A percentile compares a stretch with the other conserved stretches of the same genome.
phyloP scores from a whole-genome alignment of 441 rosid species.

The Pelargonium cotyledonis region DNA sequence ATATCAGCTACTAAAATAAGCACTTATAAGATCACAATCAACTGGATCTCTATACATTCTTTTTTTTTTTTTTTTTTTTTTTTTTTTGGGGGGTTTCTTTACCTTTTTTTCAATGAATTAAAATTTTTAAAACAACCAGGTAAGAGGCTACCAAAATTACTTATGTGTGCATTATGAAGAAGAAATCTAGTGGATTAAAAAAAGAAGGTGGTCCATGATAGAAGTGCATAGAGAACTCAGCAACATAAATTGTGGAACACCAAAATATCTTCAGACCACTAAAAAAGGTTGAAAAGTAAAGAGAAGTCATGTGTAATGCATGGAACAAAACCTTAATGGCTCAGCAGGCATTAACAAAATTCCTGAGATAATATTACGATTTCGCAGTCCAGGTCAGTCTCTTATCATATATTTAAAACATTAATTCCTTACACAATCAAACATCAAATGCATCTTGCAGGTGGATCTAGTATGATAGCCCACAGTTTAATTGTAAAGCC shows the following conservation, averaged over 20 bases:
- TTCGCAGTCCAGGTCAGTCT: not conserved
- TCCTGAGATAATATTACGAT: not conserved
- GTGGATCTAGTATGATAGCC: not conserved
- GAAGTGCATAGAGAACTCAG: not conserved
- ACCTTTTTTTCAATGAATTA: no score
- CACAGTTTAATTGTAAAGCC: not conserved
- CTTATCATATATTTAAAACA: not conserved
- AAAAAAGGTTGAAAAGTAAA: not conserved
- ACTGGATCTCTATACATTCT: not conserved
- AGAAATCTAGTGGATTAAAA: not conserved
- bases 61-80: no score
- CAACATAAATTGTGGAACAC: not conserved
- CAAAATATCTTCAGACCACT: no score
- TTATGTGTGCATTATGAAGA: not conserved
- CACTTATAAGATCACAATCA: not conserved
- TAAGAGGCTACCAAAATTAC: not conserved
- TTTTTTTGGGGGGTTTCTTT: no score
- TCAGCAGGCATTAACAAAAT: conserved; percentile 1
- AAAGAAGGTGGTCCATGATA: not conserved
- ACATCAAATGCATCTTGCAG: conserved; percentile 10
- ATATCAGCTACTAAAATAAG: not conserved
- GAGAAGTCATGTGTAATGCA: not conserved
- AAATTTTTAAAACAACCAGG: not conserved
- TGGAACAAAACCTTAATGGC: not conserved
- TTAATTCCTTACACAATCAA: not conserved